Base-by-base conservation (phyloP, 2,329 filamentous ascomycete species). In the Cercospora sp. region DNA sequence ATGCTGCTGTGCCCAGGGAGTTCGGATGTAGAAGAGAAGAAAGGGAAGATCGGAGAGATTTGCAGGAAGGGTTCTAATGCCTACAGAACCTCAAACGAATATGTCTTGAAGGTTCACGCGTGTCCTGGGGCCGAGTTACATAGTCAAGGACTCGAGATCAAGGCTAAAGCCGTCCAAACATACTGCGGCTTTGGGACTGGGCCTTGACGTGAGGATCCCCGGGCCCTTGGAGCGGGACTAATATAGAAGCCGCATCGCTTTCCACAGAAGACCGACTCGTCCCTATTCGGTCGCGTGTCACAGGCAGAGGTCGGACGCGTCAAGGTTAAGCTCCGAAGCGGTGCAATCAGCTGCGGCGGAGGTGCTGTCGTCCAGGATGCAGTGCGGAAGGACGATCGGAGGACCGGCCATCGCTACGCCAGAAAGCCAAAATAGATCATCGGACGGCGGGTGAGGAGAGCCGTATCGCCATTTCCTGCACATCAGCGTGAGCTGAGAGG, bases 51-150 rank as follows among this genome's bases (percentile, higher is more conserved):
- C 21, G 8, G 16, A 28, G 21, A n/a, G 26, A n/a, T 13, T n/a
- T 28, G 49, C 49, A 28, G 24, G 24, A 55, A 55, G 13, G 21
- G 21, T 53, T 21, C 18, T 26, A 53, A 13, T 26, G 24, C 49
- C 49, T 55, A 55, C 30, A 59, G 30, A 37, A 34, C 30, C 32
- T 59, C 55, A 59, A 59, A 59, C 55, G 49, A 58, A n/a, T 58
- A 30, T 34, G 16, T 34, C 24, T 34, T 13, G 55, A 59, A 37
- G 32, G 28, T 37, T 59, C 12, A 24, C 30, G 55, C 55, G 32
- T 34, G n/a, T 37, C 55, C 55, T 59, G 55, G 55, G 55, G 55
- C 55, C 55, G 55, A 59, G 32, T 59, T 59, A 59, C 55, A 59
- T 59, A 59, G 55, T 59, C 55, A 59, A 59, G 55, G 18, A 10